These are phyloP conservation scores for Seiridium unicorne DNA, from an alignment of 2,329 filamentous ascomycete species.

Conservation along the genomic window DNA sequence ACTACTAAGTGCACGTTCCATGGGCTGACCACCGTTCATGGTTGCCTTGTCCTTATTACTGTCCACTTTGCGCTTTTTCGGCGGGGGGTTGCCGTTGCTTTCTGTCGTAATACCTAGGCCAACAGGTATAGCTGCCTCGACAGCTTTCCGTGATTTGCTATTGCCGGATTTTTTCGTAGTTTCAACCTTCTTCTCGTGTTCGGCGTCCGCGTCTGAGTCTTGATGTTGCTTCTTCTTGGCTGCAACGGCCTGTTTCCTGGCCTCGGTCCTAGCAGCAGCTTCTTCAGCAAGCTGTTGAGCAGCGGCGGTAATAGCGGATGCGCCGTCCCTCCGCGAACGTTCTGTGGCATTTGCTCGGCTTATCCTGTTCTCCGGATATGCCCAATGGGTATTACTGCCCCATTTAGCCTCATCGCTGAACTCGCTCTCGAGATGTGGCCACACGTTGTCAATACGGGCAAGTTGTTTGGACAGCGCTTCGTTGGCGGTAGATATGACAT, in stretches of 20 bases:
- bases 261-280: constrained; percentile 79
- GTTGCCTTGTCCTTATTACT: constrained; percentile 58
- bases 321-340: constrained; percentile 74
- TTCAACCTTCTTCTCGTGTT: constrained; percentile 52
- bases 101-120: constrained; percentile 67
- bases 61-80: constrained; percentile 81
- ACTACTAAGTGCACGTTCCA: constrained; percentile 68
- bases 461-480: constrained; percentile 86
- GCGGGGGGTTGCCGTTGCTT: constrained; percentile 50
- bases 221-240: constrained; percentile 69
- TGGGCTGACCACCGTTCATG: constrained; percentile 44
- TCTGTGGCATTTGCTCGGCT: constrained; percentile 65
- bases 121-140: constrained; percentile 47
- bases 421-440: constrained; percentile 81
- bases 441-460: constrained; percentile 80
- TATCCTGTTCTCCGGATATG: constrained; percentile 82
- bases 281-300: constrained; percentile 78
- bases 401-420: constrained; percentile 93
- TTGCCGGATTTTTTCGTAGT: constrained; percentile 61
- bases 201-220: constrained; percentile 75
- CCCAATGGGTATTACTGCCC: constrained; percentile 92
- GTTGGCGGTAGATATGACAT: constrained; percentile 90
- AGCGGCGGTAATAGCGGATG: constrained; percentile 73
- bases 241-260: constrained; percentile 76
- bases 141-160: constrained; percentile 63